Base-by-base conservation (phyloP, 208 protist genomes). In the Borovskyia barvae region DNA sequence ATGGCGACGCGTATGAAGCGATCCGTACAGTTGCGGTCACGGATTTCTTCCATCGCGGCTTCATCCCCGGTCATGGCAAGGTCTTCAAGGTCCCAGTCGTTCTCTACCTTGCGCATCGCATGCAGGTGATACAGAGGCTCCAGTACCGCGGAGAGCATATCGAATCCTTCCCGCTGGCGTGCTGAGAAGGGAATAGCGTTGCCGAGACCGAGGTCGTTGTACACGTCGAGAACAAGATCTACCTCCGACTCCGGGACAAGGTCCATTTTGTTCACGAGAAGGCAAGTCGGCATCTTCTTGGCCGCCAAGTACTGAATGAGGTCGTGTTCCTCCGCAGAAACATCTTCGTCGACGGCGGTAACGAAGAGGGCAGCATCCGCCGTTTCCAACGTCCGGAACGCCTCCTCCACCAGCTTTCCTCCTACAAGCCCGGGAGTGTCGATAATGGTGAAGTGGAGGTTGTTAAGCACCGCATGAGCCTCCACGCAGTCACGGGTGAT, bases 201-300 rank as follows among this genome's bases (percentile, higher is more conserved):
- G 35, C 88, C 88, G 14, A 94, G 72, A n/a, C 80, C 87, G 24
- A 93, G 66, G 24, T 22, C 6, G 33, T 80, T 75, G 72, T 90
- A 94, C 25, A 30, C 47, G 12, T 76, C 75, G 20, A 94, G 61
- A 25, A 90, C 79, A n/a, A 46, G 28, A 11, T 80, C 72, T 49
- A 82, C 80, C 19, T 59, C 40, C 11, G 86, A 66, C 50, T 77
- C 77, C 8, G 76, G 75, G 20, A 93, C 68, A 25, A 93, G 65
- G 58, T 97, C 91, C 77, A 91, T 90, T 66, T 97, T 97, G 69
- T 97, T 97, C 14, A 93, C 80, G 5, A 97, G 11, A 22, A 95
- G 62, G 14, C 88, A 65, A 0, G 72, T 74, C 14, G 91, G 91
- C 55, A 95, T 72, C 40, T 72, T 66, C 66, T 94, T 92, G 26